Base-by-base conservation (phyloP, 208 protist genomes). In the Leishmania major region DNA sequence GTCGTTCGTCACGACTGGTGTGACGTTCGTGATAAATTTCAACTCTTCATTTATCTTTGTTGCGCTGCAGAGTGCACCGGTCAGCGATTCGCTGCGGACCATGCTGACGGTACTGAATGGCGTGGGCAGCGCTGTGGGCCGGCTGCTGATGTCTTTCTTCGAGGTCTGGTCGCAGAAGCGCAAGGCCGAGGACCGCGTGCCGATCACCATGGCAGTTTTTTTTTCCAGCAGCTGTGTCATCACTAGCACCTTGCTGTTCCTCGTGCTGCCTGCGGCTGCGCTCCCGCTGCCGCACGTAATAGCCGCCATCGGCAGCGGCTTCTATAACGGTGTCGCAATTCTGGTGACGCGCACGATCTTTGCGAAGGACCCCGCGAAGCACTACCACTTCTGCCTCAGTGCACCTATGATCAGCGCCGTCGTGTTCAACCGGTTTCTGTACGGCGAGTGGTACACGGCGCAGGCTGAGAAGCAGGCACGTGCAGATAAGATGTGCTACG, bases 281-380 rank as follows among this genome's bases (percentile, higher is more conserved):
- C 83, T 95, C 60, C 89, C 87, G n/a, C 77, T 96, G 57, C 87
- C 90, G 31, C 91, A 88, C 75, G 74, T 93, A 28, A 76, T 90
- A 10, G 84, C 89, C 5, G 87, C 92, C 22, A 43, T 94, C 22
- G 89, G 87, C 37, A 93, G 91, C 87, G 93, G 93, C 40, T 93
- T 89, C 76, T 53, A 80, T 1, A 87, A 89, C 2, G 88, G 83
- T 25, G 79, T 70, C 3, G 80, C 72, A 11, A 66, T 93, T 28
- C 83, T 96, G 64, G 88, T 94, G 64, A 76, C 89, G 57, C 93
- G 93, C 57, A 92, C 90, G 66, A 90, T 94, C 67, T 96, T 89
- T 87, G 88, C 87, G 35, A 89, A 91, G 77, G 90, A 94, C 76
- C 66, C 86, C 6, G 93, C 87, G 47, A 93, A 93, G 89, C 91